Base-by-base conservation (phyloP, 345 rosid species). In the Eucalyptus curtisii region DNA sequence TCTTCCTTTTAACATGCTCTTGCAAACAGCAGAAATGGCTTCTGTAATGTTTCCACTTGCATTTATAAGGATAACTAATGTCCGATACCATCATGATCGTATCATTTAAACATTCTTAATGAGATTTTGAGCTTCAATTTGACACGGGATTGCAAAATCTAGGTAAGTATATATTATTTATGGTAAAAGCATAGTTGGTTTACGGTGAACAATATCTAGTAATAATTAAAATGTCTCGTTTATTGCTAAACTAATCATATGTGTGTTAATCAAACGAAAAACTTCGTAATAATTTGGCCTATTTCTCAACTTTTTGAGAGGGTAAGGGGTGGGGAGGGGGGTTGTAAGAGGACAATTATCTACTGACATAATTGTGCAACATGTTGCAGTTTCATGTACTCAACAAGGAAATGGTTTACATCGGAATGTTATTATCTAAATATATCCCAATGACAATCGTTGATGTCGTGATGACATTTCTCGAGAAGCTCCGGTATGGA, bases 371-470 rank as follows among this genome's bases (percentile, higher is more conserved):
- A 25, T 50, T 48, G n/a, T 31, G 11, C 33, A 14, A 48, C 25
- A 3, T 40, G 10, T 50, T 85, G 88, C 81, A 88, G 91, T 15
- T 88, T 25, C 92, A 90, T 87, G 79, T 89, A 14, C 88, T 91
- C n/a, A 59, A 84, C 30, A 88, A 88, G 71, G 88, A 71, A 16
- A 59, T 88, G 47, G 90, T 91, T 37, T 85, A 71, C 10, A 4
- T 87, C 8, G 90, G 89, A 44, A 89, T 91, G 91, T 25, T 3
- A 44, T 37, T 87, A 33, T 22, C 85, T 33, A 84, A 84, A 55
- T 84, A 49, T 15, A 22, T 88, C 17, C 13, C 88, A 0, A 40
- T 44, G 48, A 55, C 4, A 15, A 24, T 57, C 0, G 88, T 27
- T 13, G 90, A 90, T 33, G 1, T 1, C 5, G 7, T 89, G 27